Base-by-base conservation (phyloP, 2,329 filamentous ascomycete species). In the Talaromyces amestolkiae region DNA sequence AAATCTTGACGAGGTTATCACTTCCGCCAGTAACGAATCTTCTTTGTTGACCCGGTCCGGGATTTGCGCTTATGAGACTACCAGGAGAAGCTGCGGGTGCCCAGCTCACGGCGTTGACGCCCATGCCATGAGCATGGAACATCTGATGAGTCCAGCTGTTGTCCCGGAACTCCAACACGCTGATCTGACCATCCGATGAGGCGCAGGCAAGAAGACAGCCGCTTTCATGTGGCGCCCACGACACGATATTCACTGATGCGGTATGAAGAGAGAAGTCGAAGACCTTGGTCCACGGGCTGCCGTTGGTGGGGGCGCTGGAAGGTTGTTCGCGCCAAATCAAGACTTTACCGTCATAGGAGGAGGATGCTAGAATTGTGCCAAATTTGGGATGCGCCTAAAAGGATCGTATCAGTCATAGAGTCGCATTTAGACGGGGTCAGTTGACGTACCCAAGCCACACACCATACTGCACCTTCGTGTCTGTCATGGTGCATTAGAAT, bases 381-480 rank as follows among this genome's bases (percentile, higher is more conserved):
- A 96, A 98, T 78, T 99, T 98, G 69, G 95, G 95, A 76, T 99
- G 95, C 58, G 94, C 93, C 83, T 85, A 33, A n/a, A 58, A 19
- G 11, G 13, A 37, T 13, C 47, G 10, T 33, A 45, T 66, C 4
- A 54, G 60, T 63, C 22, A 35, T 19, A 13, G 19, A 7, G 19
- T 15, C 9, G 9, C 7, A n/a, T 31, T 3, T 9, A 64, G 24
- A 37, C 22, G 9, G n/a, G 17, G 9, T 41, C 24, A 41, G 59
- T 59, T 41, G 31, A 77, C 82, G 69, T 75, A 86, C 84, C 95
- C 95, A 99, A 72, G 93, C 91, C 66, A 98, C 92, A 78, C 92
- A 96, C 95, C 95, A 99, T 66, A 99, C 94, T 41, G 95, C 93
- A 69, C 94, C 94, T 79, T 99, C 95, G 77, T 99, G 95, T 70